A percentile compares a stretch with the other conserved stretches of the same genome.
Evolutionary conservation across 192 early-diverging fungal species (phyloP).

Genomic region (Rhizophagus clarus): DNA sequence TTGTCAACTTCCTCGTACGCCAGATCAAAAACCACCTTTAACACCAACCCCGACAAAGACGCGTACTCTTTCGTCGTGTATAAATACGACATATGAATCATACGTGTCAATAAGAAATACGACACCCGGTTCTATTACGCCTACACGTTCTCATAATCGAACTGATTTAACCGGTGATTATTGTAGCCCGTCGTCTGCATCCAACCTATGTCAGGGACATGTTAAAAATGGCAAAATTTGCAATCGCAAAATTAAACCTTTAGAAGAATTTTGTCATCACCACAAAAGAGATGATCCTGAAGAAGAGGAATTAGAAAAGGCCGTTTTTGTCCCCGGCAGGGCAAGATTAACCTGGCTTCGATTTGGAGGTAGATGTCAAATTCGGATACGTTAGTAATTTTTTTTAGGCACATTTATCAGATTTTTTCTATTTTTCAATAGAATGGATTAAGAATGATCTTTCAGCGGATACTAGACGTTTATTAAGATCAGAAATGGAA

Average conservation of each 20-base stretch:
- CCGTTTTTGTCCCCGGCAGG: constrained; percentile 9
- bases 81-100: background rate
- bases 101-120: background rate
- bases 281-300: background rate
- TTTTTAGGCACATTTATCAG: background rate
- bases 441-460: constrained; percentile 45
- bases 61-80: background rate
- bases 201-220: background rate
- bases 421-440: constrained; percentile 12
- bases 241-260: background rate
- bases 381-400: background rate
- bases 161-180: background rate
- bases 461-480: constrained; percentile 38
- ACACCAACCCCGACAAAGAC: background rate
- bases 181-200: background rate
- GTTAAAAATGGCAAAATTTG: background rate
- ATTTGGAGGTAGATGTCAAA: constrained; percentile 1
- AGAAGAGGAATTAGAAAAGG: background rate
- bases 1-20: too few relatives aligned
- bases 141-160: background rate
- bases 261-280: background rate
- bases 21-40: background rate
- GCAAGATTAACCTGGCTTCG: constrained; percentile 3
- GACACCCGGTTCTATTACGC: background rate
- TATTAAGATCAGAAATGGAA: constrained; percentile 46